Percentiles rank a stretch among this genome's conserved stretches.
These are phyloP conservation scores for Trichoderma sp. DNA, from an alignment of 2,329 filamentous ascomycete species.

Conservation along the genomic window DNA sequence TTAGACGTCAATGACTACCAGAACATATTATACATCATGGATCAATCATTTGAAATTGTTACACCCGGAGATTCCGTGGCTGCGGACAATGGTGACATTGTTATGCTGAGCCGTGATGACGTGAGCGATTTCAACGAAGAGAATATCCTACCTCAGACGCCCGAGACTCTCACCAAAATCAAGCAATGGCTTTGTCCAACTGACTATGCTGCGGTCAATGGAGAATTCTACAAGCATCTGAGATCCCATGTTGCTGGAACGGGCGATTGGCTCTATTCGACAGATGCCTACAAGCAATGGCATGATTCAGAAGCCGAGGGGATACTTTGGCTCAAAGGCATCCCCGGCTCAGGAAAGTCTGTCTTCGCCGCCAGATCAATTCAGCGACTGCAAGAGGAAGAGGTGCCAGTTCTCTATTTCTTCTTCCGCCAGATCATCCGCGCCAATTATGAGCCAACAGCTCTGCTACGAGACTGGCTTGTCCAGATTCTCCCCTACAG, in stretches of 20 bases:
- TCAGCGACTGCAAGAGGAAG: not conserved
- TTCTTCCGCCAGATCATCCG: conserved; percentile 40
- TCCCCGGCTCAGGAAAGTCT: conserved; percentile 40
- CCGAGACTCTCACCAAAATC: conserved; percentile 23
- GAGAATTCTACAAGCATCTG: conserved; percentile 29
- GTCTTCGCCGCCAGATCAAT: conserved; percentile 33
- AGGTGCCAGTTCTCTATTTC: conserved; percentile 34
- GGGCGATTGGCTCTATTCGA: conserved; percentile 22
- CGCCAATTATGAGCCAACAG: conserved; percentile 31
- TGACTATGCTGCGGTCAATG: conserved; percentile 24
- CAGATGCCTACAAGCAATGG: conserved; percentile 23
- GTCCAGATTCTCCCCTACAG: conserved; percentile 33
- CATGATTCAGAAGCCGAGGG: conserved; percentile 11
- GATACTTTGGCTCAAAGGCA: conserved; percentile 35
- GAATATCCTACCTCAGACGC: conserved; percentile 15
- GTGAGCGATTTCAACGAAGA: conserved; percentile 3
- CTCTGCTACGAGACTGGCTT: conserved; percentile 35
- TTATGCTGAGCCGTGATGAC: not conserved
- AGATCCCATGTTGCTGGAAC: conserved; percentile 24
- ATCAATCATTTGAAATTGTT: not conserved
- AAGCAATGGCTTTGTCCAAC: conserved; percentile 33
- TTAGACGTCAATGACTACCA: not conserved
- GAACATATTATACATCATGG: not conserved
- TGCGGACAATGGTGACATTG: not conserved
- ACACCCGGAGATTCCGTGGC: not conserved